These are phyloP conservation scores for Mortierella hygrophila DNA, from an alignment of 192 early-diverging fungal species.

Conservation along the genomic window DNA sequence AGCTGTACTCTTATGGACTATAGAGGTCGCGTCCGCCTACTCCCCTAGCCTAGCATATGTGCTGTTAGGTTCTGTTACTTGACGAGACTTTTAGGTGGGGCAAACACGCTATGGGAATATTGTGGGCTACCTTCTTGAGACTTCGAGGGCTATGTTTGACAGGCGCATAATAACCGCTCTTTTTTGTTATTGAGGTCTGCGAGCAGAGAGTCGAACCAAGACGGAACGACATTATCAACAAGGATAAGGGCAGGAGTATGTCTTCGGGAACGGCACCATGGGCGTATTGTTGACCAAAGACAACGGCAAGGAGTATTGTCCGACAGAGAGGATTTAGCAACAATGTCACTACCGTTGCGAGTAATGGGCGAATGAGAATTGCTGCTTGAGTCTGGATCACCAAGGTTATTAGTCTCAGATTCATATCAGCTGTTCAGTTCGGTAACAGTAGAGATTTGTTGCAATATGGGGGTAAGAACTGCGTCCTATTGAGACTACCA, in stretches of 20 bases:
- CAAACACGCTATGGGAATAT: no score
- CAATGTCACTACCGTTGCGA: neutral
- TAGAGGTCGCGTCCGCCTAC: neutral
- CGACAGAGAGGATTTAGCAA: neutral
- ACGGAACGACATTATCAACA: no score
- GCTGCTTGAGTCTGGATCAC: neutral
- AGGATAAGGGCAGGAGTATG: no score
- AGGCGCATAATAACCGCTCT: neutral
- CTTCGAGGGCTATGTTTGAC: neutral
- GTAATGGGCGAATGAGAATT: neutral
- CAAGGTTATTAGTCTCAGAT: neutral
- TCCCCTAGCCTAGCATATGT: neutral
- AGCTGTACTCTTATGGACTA: neutral
- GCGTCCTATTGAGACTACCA: no score
- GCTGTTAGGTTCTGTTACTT: neutral
- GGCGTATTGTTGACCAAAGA: no score
- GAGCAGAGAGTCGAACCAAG: no score
- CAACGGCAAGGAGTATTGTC: no score
- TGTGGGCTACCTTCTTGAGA: neutral
- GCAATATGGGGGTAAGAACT: no score
- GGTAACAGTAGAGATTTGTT: no score
- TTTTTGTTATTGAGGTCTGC: no score
- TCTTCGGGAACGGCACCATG: no score
- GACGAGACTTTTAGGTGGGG: neutral
- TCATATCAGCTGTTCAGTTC: neutral